Percentiles rank a stretch among this genome's conserved stretches.
phyloP scores from a whole-genome alignment of 768 basidiomycete genomes.

The Tylopilus sp. region DNA sequence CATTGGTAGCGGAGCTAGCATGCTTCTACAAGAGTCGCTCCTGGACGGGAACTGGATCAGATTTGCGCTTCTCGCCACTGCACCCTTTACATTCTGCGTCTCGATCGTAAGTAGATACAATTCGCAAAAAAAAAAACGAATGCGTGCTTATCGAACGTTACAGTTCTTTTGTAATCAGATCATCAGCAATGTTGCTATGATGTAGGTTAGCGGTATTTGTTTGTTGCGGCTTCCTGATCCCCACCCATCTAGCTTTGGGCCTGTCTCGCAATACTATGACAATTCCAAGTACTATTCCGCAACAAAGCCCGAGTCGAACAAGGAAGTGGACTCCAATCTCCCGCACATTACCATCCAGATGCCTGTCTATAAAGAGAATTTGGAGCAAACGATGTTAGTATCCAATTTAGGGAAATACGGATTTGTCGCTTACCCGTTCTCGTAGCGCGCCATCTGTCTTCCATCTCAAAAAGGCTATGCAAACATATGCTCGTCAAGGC shows the following conservation, averaged over 20 bases:
- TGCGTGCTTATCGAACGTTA: slow-evolving; percentile 1
- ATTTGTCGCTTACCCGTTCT: background rate
- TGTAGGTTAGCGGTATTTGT: slow-evolving; percentile 40
- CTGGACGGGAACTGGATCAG: slow-evolving; percentile 62
- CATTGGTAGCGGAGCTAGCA: slow-evolving; percentile 55
- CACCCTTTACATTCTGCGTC: slow-evolving; percentile 74
- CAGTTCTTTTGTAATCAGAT: slow-evolving; percentile 78
- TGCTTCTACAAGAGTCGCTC: slow-evolving; percentile 62
- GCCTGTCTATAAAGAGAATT: slow-evolving; percentile 85
- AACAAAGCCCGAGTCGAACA: slow-evolving; percentile 54
- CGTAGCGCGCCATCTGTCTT: slow-evolving; percentile 64
- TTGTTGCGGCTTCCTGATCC: background rate
- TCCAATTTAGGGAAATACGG: background rate
- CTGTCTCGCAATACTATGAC: slow-evolving; percentile 81
- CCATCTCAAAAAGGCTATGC: slow-evolving; percentile 59
- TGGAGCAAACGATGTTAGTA: slow-evolving; percentile 78
- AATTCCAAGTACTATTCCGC: slow-evolving; percentile 85
- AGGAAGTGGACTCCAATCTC: slow-evolving; percentile 57
- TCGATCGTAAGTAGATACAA: slow-evolving; percentile 51
- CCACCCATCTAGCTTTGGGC: slow-evolving; percentile 58
- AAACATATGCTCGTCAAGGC: slow-evolving; percentile 63
- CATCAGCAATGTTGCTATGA: slow-evolving; percentile 58
- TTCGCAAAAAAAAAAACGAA: too few species aligned
- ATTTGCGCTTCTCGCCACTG: slow-evolving; percentile 61
- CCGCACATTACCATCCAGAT: slow-evolving; percentile 80